Evolutionary conservation across 1,139 yeast species (phyloP).

Genomic region (Geotrichum klebahnii): DNA sequence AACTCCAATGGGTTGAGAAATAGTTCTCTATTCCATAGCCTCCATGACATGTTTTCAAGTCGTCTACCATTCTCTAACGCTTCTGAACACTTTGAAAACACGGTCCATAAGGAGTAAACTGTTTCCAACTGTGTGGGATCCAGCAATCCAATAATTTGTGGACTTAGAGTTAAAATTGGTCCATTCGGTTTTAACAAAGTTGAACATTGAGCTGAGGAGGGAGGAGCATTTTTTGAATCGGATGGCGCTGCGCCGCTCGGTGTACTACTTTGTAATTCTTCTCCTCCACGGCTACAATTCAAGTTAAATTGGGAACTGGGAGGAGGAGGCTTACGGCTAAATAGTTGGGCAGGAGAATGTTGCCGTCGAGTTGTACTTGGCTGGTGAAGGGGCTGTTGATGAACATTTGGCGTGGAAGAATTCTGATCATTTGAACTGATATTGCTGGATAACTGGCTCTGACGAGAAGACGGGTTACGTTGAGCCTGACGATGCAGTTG

Average conservation of each 20-base stretch:
- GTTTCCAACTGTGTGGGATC: constrained; percentile 43
- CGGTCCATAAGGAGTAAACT: constrained; percentile 49
- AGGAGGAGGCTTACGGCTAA: background rate
- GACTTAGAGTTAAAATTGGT: constrained; percentile 33
- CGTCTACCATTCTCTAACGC: constrained; percentile 52
- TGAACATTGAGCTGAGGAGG: background rate
- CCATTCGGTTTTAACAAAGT: constrained; percentile 12
- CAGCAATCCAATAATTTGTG: constrained; percentile 33
- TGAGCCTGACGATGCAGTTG: background rate
- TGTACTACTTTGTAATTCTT: background rate
- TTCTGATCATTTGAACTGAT: background rate
- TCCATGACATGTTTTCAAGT: constrained; percentile 56
- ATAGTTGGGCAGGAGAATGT: background rate
- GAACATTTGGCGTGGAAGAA: background rate
- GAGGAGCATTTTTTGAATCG: background rate
- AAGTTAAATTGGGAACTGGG: background rate
- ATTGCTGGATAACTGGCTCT: background rate
- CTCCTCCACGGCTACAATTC: background rate
- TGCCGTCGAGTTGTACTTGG: background rate
- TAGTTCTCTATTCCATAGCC: constrained; percentile 51
- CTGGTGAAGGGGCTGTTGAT: background rate
- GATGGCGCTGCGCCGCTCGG: background rate
- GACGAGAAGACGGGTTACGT: background rate
- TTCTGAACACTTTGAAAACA: constrained; percentile 52
- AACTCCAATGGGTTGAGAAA: constrained; percentile 24